phyloP scores from a whole-genome alignment of 305 asterid genomes.

The Ilex paraguariensis region DNA sequence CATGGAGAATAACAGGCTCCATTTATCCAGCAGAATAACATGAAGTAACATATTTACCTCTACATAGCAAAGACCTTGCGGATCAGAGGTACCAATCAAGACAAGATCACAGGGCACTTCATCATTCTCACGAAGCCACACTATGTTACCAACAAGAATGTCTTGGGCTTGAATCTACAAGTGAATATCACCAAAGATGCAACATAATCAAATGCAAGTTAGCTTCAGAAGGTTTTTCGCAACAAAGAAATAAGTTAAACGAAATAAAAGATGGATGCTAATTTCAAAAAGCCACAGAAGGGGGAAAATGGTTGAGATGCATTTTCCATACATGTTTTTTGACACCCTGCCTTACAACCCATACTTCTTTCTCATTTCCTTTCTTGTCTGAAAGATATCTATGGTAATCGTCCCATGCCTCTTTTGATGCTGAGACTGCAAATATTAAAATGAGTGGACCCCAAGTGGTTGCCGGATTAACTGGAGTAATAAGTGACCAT shows the following conservation, averaged over 20 bases:
- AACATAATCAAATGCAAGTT: constrained; percentile 3
- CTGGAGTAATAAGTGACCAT: constrained; percentile 98
- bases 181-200: constrained; percentile 16
- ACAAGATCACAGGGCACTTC: constrained; percentile 98
- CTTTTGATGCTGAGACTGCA: constrained; percentile 97
- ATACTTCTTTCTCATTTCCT: constrained; percentile 95
- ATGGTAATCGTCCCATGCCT: constrained; percentile 99
- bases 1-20: too few species aligned
- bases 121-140: constrained; percentile 98
- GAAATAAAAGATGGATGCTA: constrained; percentile 7
- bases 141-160: constrained; percentile 79
- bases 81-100: constrained; percentile 90
- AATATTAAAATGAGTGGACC: constrained; percentile 97
- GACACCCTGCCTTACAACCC: constrained; percentile 83
- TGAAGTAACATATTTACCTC: constrained; percentile 59
- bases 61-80: constrained; percentile 81
- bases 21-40: neutral
- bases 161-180: constrained; percentile 87
- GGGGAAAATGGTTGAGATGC: neutral
- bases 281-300: too few species aligned
- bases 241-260: constrained; percentile 7
- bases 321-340: constrained; percentile 63
- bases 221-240: neutral
- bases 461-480: constrained; percentile 99
- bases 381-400: constrained; percentile 91